These are phyloP conservation scores for Phaseolus coccineus DNA, from an alignment of 331 rosid genomes.

Conservation along the genomic window DNA sequence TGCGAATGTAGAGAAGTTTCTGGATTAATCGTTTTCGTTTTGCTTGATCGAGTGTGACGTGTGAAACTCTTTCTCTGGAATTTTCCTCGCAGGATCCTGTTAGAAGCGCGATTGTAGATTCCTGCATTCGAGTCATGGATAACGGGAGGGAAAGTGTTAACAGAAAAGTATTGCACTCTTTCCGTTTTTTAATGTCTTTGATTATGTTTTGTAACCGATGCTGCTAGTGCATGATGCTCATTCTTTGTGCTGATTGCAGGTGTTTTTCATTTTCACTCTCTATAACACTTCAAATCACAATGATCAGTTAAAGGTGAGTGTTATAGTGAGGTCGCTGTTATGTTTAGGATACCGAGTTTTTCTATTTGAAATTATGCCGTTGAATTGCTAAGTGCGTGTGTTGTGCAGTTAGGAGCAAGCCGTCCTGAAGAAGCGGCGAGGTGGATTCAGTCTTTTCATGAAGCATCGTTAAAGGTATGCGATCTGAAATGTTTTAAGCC, in stretches of 20 bases:
- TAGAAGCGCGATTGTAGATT: constrained; percentile 76
- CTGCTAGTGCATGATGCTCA: constrained; percentile 30
- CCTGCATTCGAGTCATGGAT: constrained; percentile 82
- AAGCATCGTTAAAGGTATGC: constrained; percentile 70
- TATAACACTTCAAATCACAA: constrained; percentile 78
- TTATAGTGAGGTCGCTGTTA: constrained; percentile 21
- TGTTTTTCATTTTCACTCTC: constrained; percentile 76
- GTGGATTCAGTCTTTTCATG: constrained; percentile 89
- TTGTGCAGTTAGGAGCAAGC: constrained; percentile 81
- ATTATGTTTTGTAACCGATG: constrained; percentile 33
- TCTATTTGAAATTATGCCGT: neutral
- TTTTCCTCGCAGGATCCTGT: constrained; percentile 67
- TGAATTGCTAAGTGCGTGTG: constrained; percentile 36
- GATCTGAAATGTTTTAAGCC: constrained; percentile 23
- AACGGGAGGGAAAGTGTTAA: constrained; percentile 87
- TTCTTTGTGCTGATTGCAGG: constrained; percentile 54
- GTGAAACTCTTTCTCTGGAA: constrained; percentile 26
- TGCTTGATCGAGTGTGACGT: constrained; percentile 2
- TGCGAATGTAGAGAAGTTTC: neutral
- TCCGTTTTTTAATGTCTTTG: constrained; percentile 22
- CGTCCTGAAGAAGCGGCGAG: constrained; percentile 91
- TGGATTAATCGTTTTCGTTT: constrained; percentile 34
- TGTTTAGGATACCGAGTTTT: neutral
- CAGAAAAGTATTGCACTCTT: constrained; percentile 65
- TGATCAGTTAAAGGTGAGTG: constrained; percentile 74